phyloP scores from a whole-genome alignment of 1,284 basidiomycete genomes.

The Phlebopus sp. region DNA sequence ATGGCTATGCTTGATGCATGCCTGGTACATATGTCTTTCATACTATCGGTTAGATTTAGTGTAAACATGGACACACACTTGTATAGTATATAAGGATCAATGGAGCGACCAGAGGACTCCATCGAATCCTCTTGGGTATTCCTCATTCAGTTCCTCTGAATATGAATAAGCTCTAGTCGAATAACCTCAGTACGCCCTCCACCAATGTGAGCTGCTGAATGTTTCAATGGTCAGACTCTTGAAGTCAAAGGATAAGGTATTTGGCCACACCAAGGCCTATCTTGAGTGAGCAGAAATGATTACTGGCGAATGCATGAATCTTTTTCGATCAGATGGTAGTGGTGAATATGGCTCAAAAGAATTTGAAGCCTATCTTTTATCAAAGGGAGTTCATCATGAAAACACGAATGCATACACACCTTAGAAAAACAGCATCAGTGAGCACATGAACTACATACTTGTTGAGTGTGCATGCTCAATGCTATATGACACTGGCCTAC shows the following conservation, averaged over 20 bases:
- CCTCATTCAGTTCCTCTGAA: too few relatives aligned
- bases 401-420: slow-evolving; percentile 11
- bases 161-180: too few relatives aligned
- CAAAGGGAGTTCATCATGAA: slow-evolving; percentile 9
- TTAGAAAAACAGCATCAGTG: slow-evolving; percentile 5
- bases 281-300: slow-evolving; percentile 1
- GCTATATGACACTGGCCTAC: slow-evolving; percentile 17
- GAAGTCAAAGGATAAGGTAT: not conserved
- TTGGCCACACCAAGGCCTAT: slow-evolving; percentile 1
- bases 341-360: slow-evolving; percentile 15
- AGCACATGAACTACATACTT: slow-evolving; percentile 8
- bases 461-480: not conserved
- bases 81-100: too few relatives aligned
- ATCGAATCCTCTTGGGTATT: too few relatives aligned
- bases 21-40: too few relatives aligned
- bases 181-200: too few relatives aligned
- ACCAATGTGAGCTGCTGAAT: too few relatives aligned
- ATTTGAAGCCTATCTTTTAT: slow-evolving; percentile 13
- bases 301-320: not conserved
- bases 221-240: slow-evolving; percentile 7
- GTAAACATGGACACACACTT: too few relatives aligned
- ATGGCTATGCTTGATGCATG: too few relatives aligned
- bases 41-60: too few relatives aligned
- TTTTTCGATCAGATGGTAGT: slow-evolving; percentile 17
- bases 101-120: too few relatives aligned